Evolutionary conservation across 352 stramenopile species (phyloP).

Genomic region (Halophytophthora polymorphica): DNA sequence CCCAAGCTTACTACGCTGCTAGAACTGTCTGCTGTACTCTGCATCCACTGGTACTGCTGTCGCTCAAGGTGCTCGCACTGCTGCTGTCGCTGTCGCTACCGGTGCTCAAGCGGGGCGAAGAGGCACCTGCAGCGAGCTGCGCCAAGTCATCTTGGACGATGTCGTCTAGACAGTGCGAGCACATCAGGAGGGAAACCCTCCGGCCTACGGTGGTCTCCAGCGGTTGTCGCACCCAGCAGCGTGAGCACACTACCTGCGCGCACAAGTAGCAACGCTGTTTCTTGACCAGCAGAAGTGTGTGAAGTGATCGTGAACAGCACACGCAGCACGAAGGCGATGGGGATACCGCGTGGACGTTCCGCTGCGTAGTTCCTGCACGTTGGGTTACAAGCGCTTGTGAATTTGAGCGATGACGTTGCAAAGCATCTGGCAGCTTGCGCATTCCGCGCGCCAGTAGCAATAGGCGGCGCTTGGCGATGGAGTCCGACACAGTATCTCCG

Average conservation of each 20-base stretch:
- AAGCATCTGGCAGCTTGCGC: slow-evolving; percentile 13
- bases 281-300: slow-evolving; percentile 20
- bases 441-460: slow-evolving; percentile 12
- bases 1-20: too few species aligned
- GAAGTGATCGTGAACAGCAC: slow-evolving; percentile 43
- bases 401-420: slow-evolving; percentile 10
- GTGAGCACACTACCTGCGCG: slow-evolving; percentile 30
- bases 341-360: not conserved
- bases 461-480: slow-evolving; percentile 9
- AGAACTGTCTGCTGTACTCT: too few species aligned
- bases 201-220: slow-evolving; percentile 25
- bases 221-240: slow-evolving; percentile 23
- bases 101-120: too few species aligned
- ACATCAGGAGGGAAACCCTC: slow-evolving; percentile 35
- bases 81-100: too few species aligned
- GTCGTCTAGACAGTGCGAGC: slow-evolving; percentile 34
- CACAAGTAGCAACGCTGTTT: slow-evolving; percentile 33
- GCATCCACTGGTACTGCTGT: too few species aligned
- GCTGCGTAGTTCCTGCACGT: slow-evolving; percentile 5
- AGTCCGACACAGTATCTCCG: not conserved
- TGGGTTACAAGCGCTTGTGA: slow-evolving; percentile 1
- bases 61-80: too few species aligned
- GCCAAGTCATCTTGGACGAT: slow-evolving; percentile 44
- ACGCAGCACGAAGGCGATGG: slow-evolving; percentile 29
- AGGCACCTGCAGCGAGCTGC: too few species aligned